phyloP scores from a whole-genome alignment of 2,329 filamentous ascomycete genomes.

The Xylaria sp. region DNA sequence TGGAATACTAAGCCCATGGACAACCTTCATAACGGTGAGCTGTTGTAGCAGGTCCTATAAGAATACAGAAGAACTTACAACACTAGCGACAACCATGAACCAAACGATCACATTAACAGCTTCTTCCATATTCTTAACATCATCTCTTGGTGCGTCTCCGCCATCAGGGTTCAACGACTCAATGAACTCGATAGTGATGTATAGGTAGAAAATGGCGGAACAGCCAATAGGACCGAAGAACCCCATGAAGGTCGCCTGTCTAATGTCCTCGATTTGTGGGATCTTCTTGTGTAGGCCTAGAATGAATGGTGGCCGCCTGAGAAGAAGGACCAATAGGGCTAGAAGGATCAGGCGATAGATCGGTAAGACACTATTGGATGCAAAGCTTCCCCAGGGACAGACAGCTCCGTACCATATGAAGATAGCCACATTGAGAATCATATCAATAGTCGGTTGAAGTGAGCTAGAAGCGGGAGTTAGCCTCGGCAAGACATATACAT shows the following conservation, averaged over 20 bases:
- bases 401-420: constrained; percentile 94
- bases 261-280: constrained; percentile 78
- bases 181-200: constrained; percentile 82
- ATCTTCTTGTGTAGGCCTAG: constrained; percentile 79
- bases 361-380: constrained; percentile 73
- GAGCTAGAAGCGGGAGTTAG: constrained; percentile 56
- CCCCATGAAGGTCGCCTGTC: constrained; percentile 85
- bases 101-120: constrained; percentile 79
- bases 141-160: constrained; percentile 69
- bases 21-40: constrained; percentile 60
- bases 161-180: constrained; percentile 59
- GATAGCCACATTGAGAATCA: constrained; percentile 88
- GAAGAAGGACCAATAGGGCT: constrained; percentile 78
- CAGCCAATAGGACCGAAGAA: constrained; percentile 96
- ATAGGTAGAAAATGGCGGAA: constrained; percentile 90
- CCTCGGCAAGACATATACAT: constrained; percentile 30
- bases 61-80: constrained; percentile 65
- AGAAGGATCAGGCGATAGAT: constrained; percentile 78
- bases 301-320: constrained; percentile 82
- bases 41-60: constrained; percentile 5
- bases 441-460: constrained; percentile 93
- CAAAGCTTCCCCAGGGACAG: constrained; percentile 81
- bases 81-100: constrained; percentile 86
- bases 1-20: constrained; percentile 86
- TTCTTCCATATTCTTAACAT: constrained; percentile 74